Evolutionary conservation across 2,329 filamentous ascomycete species (phyloP), one percentile per base, ranked within the genome.

Genomic region (Fusarium sp.): DNA sequence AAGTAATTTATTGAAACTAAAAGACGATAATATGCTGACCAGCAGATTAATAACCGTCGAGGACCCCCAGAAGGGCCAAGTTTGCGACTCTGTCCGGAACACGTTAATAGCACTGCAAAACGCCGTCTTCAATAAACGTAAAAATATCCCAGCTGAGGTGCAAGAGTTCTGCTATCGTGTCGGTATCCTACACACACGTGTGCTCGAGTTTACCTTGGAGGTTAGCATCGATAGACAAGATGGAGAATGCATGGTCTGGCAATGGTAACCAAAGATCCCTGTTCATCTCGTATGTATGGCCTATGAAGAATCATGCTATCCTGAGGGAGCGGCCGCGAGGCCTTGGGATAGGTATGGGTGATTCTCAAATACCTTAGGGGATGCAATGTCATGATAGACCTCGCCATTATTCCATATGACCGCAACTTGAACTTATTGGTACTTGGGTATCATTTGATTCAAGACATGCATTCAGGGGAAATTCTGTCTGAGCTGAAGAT

Each of bases 221-320:
- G 47, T 66, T 5, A 24, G 51, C 14, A 26, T 45, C 8, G 26
- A 30, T 4, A 38, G 22, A 34, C 62, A 67, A 8, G 41, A 66
- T 34, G 30, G 8, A 8, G 70, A 72, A n/a, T 54, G 36, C 14
- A 76, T 75, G 67, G 73, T 70, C 26, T 75, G 73, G 67, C 70
- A 75, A 26, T 47, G 71, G 11, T 70, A 74, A 32, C 70, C 70
- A 8, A 65, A 61, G 5, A 75, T 28, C 3, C 58, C 32, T n/a
- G 67, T 75, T 6, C 54, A 66, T 45, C 18, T 75, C n/a, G 70
- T 75, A 13, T 52, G 57, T 6, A 60, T 24, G 26, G 20, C 5
- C 14, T 52, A 65, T 6, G 66, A 75, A 55, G 30, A 67, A n/a
- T 61, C 62, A 18, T 74, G 50, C 4, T 74, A 74, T 62, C 59